Base-by-base conservation (phyloP, 1,284 basidiomycete species). In the Leccinum pseudoinsigne region DNA sequence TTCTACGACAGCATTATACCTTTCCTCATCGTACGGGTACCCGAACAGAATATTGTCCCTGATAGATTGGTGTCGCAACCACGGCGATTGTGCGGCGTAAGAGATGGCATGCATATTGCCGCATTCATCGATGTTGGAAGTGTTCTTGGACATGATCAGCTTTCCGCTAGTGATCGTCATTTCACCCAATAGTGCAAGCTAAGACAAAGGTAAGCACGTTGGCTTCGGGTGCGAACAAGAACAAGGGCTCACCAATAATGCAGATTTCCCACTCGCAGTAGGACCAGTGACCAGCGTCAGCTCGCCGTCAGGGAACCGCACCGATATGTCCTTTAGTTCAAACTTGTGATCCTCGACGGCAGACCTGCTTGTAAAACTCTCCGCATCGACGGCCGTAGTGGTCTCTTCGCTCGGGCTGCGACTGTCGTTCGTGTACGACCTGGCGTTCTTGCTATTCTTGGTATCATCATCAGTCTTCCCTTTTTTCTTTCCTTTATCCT, bases 211-310 rank as follows among this genome's bases (percentile, higher is more conserved):
- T 59, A 12, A 67, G 11, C 5, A 28, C 11, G 6, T 7, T 1
- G 21, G 16, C 26, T 23, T 7, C 18, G n/a, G 9, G 50, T 34
- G 11, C 14, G 4, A 38, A 58, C 9, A 60, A 58, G 4, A 38
- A 58, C 9, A 60, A 58, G 9, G 4, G 12, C 74, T 63, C 31
- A 76, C 73, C 55, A 77, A 59, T 16, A 74, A 53, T 7, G 74
- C 74, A 18, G 86, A 86, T 76, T 92, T 92, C n/a, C 89, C 89
- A 36, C 84, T 84, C 1, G 87, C 89, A 0, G 88, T 89, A 0
- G 88, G 85, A 5, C 84, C 85, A 3, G 82, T 84, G 63, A 88
- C 72, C 16, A 87, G 72, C 8, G 81, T 81, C 47, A 88, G 67
- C 67, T 82, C 78, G 10, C 86, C 84, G 4, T 84, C 79, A 0